Evolutionary conservation across 2,329 filamentous ascomycete species (phyloP).

Genomic region (Raffaelea ambrosiae): DNA sequence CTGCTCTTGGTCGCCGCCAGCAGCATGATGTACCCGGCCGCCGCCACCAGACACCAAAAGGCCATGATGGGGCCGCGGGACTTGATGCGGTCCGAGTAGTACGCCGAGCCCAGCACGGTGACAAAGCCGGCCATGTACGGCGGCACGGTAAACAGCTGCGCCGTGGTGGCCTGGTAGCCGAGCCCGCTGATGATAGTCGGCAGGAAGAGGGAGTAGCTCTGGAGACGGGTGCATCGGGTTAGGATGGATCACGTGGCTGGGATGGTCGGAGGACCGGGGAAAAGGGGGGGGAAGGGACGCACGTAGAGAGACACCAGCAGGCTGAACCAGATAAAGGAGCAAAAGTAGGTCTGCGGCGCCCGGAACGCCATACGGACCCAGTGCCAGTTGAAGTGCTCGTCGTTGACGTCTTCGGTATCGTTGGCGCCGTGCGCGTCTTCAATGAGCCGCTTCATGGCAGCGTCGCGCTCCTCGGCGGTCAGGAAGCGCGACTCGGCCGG

Average conservation of each 20-base stretch:
- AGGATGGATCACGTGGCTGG: no score
- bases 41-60: conserved; percentile 36
- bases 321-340: not conserved
- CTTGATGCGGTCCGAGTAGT: not conserved
- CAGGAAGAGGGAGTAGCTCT: conserved; percentile 18
- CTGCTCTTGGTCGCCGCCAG: conserved; percentile 26
- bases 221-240: no score
- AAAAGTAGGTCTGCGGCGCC: conserved; percentile 27
- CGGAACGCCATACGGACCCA: conserved; percentile 20
- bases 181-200: conserved; percentile 28
- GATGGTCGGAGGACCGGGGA: no score
- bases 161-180: conserved; percentile 22
- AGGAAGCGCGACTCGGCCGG: conserved; percentile 37
- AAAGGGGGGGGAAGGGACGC: no score
- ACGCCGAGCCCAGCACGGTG: conserved; percentile 14
- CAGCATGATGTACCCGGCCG: conserved; percentile 46
- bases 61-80: conserved; percentile 30
- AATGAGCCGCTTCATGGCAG: conserved; percentile 21
- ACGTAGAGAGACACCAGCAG: not conserved
- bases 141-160: conserved; percentile 26
- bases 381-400: conserved; percentile 16
- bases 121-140: conserved; percentile 24
- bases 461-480: conserved; percentile 27
- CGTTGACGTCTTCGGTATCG: conserved; percentile 9
- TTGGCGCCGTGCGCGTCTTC: conserved; percentile 17